Conservation (phyloP, 1,139 yeast genomes). For the Debaryomycetaceae sp. region DNA sequence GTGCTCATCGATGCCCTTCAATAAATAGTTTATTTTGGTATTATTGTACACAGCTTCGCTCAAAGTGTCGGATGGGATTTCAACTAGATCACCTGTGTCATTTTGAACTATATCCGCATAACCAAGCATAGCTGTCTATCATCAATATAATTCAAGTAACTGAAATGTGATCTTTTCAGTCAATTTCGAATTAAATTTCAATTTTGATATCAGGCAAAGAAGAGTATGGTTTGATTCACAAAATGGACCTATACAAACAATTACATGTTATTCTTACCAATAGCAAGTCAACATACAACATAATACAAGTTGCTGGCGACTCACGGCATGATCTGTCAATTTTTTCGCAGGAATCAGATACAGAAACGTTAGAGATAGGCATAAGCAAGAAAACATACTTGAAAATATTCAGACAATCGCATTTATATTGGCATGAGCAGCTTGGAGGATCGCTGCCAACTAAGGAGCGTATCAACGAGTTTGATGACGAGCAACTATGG, state of each 20-base stretch:
- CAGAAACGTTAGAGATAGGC: slow-evolving; percentile 30
- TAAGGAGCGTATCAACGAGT: neutral
- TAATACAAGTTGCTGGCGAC: slow-evolving; percentile 21
- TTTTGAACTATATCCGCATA: neutral
- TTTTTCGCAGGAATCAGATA: slow-evolving; percentile 11
- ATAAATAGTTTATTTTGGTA: slow-evolving; percentile 22
- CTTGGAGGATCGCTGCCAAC: neutral
- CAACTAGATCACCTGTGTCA: slow-evolving; percentile 10
- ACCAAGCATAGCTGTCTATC: neutral
- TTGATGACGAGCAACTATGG: slow-evolving; percentile 2
- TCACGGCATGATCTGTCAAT: slow-evolving; percentile 6
- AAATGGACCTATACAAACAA: neutral
- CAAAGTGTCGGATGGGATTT: slow-evolving; percentile 28
- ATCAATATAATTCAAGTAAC: no score
- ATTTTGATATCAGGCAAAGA: neutral
- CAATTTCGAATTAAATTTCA: neutral
- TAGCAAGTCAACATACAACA: slow-evolving; percentile 12
- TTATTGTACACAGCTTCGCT: slow-evolving; percentile 33
- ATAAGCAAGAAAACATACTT: slow-evolving; percentile 29
- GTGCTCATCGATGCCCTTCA: slow-evolving; percentile 6
- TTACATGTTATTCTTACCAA: slow-evolving; percentile 11
- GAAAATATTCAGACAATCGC: slow-evolving; percentile 31
- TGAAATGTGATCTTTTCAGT: neutral
- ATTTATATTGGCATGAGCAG: slow-evolving; percentile 26
- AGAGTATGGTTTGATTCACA: slow-evolving; percentile 6